Base-by-base conservation (phyloP, 1,139 yeast genomes). In the Wickerhamiella infanticola region DNA sequence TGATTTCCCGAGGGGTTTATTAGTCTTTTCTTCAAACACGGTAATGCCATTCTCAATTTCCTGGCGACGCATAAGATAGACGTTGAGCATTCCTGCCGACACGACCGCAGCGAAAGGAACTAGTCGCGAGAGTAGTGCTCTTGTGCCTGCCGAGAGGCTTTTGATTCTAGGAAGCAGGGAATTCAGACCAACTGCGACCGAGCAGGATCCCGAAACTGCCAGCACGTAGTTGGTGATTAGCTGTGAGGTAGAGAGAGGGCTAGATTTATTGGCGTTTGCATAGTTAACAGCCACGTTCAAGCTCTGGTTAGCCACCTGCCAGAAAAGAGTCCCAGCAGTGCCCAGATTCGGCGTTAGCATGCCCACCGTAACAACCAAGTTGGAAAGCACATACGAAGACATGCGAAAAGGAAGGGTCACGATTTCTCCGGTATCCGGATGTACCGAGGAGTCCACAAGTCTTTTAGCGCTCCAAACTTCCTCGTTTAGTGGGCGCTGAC, bases 91-190 rank as follows among this genome's bases (percentile, higher is more conserved):
- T 60, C 97, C 97, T 1, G 98, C 98, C 42, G 93, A 79, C 0
- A 88, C 96, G 37, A 90, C 98, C 3, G 98, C 98, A 1, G 97
- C 97, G 65, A 90, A 90, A 4, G 98, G 98, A 5, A 90, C 95
- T 50, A 90, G 70, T 55, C 98, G 77, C 38, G 88, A 80, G 51
- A 90, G 67, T 41, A 88, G 70, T 57, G 79, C 65, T 59, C 71
- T 77, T 9, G 96, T 78, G 50, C 67, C 69, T 3, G 94, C 79
- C n/a, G 74, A 63, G 31, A 88, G 61, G 39, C 74, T 69, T 57
- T 74, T 81, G 58, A 90, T 68, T 51, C 79, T 73, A 24, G 97
- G 96, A 11, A 93, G 96, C 42, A 86, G 60, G 11, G 94, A 75
- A 56, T 88, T 88, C 50, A 90, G 74, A 5, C 98, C 98, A 42